phyloP scores from a whole-genome alignment of 2,329 filamentous ascomycete species.

The Colletotrichum plurivorum region DNA sequence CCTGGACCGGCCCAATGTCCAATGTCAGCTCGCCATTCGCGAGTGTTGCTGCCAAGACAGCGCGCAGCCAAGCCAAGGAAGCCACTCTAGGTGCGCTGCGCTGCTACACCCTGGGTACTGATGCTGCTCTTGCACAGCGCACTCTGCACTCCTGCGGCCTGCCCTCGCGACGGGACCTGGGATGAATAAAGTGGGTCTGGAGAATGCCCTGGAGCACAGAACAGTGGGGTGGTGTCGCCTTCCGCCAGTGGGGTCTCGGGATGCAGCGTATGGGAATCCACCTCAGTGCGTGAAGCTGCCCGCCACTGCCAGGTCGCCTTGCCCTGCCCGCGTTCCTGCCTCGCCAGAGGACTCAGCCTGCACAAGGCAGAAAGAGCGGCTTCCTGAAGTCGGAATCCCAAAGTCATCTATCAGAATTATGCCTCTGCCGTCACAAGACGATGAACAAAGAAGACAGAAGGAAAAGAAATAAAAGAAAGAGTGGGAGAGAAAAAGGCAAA shows the following conservation, averaged over 20 bases:
- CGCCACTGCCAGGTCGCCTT: slow-evolving; percentile 1
- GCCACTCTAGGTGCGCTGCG: slow-evolving; percentile 19
- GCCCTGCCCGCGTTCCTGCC: slow-evolving; percentile 17
- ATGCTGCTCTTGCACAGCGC: slow-evolving; percentile 2
- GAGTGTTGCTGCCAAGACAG: slow-evolving; percentile 35
- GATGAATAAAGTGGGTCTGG: slow-evolving; percentile 18
- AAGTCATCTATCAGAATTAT: too few species aligned
- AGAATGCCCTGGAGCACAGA: slow-evolving; percentile 28
- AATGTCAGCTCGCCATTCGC: slow-evolving; percentile 25
- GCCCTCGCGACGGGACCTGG: slow-evolving; percentile 6
- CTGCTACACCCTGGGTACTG: neutral
- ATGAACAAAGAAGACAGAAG: too few species aligned
- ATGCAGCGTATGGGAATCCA: too few species aligned
- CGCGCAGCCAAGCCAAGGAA: slow-evolving; percentile 38
- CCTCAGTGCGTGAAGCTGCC: too few species aligned
- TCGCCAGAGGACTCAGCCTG: too few species aligned
- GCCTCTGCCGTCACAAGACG: too few species aligned
- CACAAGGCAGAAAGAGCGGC: too few species aligned
- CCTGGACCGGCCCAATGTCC: slow-evolving; percentile 20
- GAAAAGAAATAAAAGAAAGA: too few species aligned
- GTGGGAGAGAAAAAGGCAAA: too few species aligned
- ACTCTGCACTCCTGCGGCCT: slow-evolving; percentile 3
- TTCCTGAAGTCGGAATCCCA: too few species aligned
- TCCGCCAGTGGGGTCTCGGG: too few species aligned
- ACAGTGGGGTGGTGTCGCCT: neutral